These are phyloP conservation scores for Gynostemma pentaphyllum DNA, from an alignment of 306 rosid species.

Conservation along the genomic window DNA sequence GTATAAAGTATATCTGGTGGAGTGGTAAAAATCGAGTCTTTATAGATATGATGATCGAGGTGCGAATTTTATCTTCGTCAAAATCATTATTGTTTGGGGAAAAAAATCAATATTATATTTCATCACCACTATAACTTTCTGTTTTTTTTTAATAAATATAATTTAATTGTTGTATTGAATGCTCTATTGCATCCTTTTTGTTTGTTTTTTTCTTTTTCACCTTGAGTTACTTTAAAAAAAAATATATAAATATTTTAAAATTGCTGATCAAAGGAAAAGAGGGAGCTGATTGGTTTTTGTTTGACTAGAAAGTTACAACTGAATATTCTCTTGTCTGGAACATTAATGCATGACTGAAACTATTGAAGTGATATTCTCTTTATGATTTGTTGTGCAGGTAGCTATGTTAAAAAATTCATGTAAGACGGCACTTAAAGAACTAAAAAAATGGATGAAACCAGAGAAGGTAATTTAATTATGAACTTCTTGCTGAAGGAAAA, in stretches of 20 bases:
- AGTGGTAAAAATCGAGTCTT: no score
- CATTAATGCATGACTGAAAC: not conserved
- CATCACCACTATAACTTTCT: no score
- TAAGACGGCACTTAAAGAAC: conserved; percentile 37
- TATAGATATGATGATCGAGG: no score
- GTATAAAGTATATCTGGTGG: no score
- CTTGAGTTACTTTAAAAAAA: not conserved
- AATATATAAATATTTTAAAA: not conserved
- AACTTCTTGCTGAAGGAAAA: not conserved
- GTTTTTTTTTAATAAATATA: no score
- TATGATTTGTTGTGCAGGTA: conserved; percentile 40
- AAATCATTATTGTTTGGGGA: no score
- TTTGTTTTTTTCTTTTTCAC: not conserved
- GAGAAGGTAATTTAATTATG: conserved; percentile 49
- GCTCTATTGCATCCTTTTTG: not conserved
- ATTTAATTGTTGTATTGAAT: no score
- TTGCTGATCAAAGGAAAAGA: not conserved
- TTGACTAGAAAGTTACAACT: not conserved
- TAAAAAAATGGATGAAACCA: conserved; percentile 66
- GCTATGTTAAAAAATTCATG: conserved; percentile 57
- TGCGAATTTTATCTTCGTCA: no score
- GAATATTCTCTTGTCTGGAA: not conserved
- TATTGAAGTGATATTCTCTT: not conserved
- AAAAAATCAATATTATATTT: no score
- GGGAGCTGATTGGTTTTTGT: not conserved